Evolutionary conservation across 352 stramenopile species (phyloP), one percentile per base, ranked within the genome.

Genomic region (Pythium coloratum): DNA sequence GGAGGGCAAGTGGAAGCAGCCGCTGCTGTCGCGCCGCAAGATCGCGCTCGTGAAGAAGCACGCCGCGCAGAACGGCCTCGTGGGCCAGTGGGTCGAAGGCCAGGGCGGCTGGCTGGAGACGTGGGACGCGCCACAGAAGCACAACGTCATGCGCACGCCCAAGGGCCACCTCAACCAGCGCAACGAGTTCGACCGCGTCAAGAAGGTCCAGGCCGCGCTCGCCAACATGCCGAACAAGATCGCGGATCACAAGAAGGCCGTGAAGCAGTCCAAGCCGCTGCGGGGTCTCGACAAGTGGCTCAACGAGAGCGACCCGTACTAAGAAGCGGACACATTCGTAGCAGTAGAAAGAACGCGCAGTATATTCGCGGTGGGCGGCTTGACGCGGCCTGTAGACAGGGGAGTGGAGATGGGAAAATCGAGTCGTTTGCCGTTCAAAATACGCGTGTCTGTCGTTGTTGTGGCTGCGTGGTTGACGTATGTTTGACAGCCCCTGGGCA

Each of bases 271-370:
- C 58, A 96, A 96, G 75, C 88, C 88, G 16, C 78, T 96, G 67
- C 91, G 91, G 76, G 88, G 88, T 33, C 77, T 96, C 28, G 86
- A 96, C 68, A 94, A 94, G 76, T 96, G 88, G 88, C 80, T 96
- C 46, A 94, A 89, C 70, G 88, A 96, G 72, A 82, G 55, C 66
- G 81, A 92, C 64, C 78, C 80, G 57, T 95, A 94, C 76, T 94
- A 90, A 66, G 75, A 51, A 68, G 53, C 50, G 73, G 57, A 57
- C 46, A 12, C 33, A 54, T 6, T 56, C 26, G 50, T 56, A 59
- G 54, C 30, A 55, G 38, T 62, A 59, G 18, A 32, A 56, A 26
- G 24, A 62, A 16, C 16, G 54, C 24, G 20, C 28, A 55, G 32
- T 36, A 32, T 20, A 34, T 14, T 6, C 33, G 34, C 46, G 46